phyloP scores from a whole-genome alignment of 192 early-diverging fungal species.

The Coemansia sp. region DNA sequence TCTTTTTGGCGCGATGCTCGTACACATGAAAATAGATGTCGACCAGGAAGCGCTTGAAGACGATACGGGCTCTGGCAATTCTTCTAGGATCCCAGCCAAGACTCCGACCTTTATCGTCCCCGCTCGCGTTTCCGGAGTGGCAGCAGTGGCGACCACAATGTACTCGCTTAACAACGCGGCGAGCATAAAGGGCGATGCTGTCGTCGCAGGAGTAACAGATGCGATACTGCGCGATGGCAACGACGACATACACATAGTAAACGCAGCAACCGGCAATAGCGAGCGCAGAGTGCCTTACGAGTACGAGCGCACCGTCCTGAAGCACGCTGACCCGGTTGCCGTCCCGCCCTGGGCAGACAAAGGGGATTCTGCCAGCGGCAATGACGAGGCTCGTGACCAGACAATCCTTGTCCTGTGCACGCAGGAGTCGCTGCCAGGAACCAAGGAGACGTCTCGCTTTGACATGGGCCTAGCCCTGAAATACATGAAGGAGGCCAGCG shows the following conservation, averaged over 20 bases:
- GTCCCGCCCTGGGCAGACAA: not conserved
- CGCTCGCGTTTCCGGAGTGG: constrained; percentile 33
- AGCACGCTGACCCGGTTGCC: constrained; percentile 3
- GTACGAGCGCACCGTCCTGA: constrained; percentile 29
- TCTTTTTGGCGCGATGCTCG: constrained; percentile 59
- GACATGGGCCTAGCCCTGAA: constrained; percentile 54
- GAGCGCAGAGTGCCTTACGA: constrained; percentile 27
- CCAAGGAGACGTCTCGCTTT: constrained; percentile 59
- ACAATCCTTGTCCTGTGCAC: constrained; percentile 53
- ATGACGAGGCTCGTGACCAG: constrained; percentile 27
- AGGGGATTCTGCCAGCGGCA: not conserved
- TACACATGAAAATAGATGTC: constrained; percentile 62
- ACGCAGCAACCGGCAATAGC: constrained; percentile 13
- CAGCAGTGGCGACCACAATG: constrained; percentile 23
- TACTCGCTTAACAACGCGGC: constrained; percentile 28
- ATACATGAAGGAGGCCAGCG: constrained; percentile 50
- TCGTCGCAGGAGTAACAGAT: constrained; percentile 16
- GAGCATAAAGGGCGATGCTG: constrained; percentile 11
- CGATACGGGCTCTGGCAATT: constrained; percentile 12
- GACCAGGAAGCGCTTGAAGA: constrained; percentile 46
- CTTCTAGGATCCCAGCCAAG: constrained; percentile 16
- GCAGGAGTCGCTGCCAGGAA: constrained; percentile 39
- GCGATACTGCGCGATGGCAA: constrained; percentile 26
- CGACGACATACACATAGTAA: constrained; percentile 45
- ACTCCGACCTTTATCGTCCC: constrained; percentile 45